Conservation (phyloP, 805 yeast species). For the Candida nonsorbophila region DNA sequence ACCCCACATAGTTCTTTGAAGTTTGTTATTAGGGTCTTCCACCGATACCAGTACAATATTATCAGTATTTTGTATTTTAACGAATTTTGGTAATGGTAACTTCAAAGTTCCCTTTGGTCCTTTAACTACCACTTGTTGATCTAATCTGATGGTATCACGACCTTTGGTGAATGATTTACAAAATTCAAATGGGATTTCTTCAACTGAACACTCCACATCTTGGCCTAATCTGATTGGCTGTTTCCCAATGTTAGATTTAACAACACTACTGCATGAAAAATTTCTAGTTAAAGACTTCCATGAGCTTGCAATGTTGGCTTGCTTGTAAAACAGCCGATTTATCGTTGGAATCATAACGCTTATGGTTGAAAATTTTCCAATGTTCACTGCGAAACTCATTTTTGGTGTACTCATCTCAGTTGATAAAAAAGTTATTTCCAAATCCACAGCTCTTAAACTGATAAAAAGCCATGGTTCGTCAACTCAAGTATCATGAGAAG, state of each 20-base stretch:
- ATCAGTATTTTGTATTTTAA: conserved; percentile 31
- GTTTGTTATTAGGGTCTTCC: conserved; percentile 47
- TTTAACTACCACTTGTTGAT: conserved; percentile 51
- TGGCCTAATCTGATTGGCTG: conserved; percentile 66
- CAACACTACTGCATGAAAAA: conserved; percentile 11
- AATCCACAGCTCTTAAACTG: too few species aligned
- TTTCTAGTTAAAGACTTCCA: too few species aligned
- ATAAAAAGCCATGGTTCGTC: conserved; percentile 86
- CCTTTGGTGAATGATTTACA: conserved; percentile 68
- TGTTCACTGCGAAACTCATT: too few species aligned
- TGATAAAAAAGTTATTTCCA: too few species aligned
- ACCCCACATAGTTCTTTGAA: conserved; percentile 93
- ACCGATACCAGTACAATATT: conserved; percentile 51
- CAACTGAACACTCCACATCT: conserved; percentile 48
- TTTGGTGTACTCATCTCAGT: too few species aligned
- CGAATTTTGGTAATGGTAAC: conserved; percentile 68
- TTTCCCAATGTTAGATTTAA: conserved; percentile 69
- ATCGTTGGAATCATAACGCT: too few species aligned
- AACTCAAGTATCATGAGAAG: conserved; percentile 91
- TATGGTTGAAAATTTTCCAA: too few species aligned
- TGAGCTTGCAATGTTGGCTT: too few species aligned
- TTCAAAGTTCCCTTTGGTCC: conserved; percentile 77
- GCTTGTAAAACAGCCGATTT: too few species aligned
- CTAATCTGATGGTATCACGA: conserved; percentile 49
- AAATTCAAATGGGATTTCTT: conserved; percentile 44